These are phyloP conservation scores for Mycena vitilis DNA, from an alignment of 768 basidiomycete genomes.

Conservation along the genomic window DNA sequence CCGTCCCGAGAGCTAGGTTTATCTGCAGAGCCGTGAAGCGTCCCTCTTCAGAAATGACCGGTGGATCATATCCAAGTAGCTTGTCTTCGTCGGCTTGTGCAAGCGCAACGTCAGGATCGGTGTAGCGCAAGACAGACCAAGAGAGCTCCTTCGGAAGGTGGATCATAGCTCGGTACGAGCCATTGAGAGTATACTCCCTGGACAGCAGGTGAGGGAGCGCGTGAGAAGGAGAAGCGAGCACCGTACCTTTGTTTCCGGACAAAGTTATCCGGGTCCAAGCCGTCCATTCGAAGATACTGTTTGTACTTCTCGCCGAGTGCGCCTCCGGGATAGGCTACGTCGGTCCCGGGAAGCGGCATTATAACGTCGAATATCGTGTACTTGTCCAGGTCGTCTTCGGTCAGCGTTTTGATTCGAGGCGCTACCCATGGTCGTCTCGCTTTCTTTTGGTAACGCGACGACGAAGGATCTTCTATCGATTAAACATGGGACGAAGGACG, in stretches of 20 bases:
- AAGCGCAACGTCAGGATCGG: slow-evolving; percentile 91
- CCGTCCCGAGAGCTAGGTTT: slow-evolving; percentile 85
- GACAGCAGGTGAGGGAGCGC: slow-evolving; percentile 15
- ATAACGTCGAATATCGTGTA: slow-evolving; percentile 95
- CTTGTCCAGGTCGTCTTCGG: slow-evolving; percentile 79
- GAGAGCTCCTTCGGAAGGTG: slow-evolving; percentile 85
- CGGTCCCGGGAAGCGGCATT: slow-evolving; percentile 96
- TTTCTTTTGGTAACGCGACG: slow-evolving; percentile 46
- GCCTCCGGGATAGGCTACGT: slow-evolving; percentile 93
- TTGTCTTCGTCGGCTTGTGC: slow-evolving; percentile 97
- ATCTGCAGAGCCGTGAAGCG: slow-evolving; percentile 92
- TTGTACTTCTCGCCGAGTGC: slow-evolving; percentile 86
- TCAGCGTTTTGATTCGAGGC: slow-evolving; percentile 81
- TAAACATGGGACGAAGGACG: not conserved
- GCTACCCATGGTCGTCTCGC: slow-evolving; percentile 69
- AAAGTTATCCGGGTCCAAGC: slow-evolving; percentile 91
- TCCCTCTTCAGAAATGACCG: slow-evolving; percentile 74
- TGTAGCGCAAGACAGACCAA: slow-evolving; percentile 89
- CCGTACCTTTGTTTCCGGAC: slow-evolving; percentile 88
- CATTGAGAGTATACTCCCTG: slow-evolving; percentile 92
- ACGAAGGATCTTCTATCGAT: slow-evolving; percentile 38
- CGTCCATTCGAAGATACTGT: slow-evolving; percentile 86
- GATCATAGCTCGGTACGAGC: slow-evolving; percentile 93
- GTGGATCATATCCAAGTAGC: slow-evolving; percentile 83
- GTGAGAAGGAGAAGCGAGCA: slow-evolving; percentile 9